Conservation (phyloP, 2,329 filamentous ascomycete genomes). For the Fragosphaeria purpurea region DNA sequence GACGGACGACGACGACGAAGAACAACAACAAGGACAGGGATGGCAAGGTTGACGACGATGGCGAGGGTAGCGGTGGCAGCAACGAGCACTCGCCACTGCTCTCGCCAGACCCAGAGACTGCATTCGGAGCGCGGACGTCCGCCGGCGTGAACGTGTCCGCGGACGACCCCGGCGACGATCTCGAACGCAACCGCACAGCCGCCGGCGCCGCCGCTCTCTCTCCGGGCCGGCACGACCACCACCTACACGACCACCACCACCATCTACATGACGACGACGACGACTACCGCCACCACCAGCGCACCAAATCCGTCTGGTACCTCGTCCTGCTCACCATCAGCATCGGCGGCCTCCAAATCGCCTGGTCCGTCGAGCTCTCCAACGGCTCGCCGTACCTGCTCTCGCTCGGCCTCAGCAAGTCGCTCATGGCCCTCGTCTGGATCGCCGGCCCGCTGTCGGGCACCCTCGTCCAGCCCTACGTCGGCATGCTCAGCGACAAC, state of each 20-base stretch:
- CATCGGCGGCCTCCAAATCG: conserved; percentile 83
- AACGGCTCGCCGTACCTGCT: conserved; percentile 81
- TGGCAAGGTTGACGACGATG: too few relatives aligned
- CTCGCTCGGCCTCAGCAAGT: conserved; percentile 73
- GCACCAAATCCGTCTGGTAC: conserved; percentile 75
- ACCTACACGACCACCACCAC: neutral
- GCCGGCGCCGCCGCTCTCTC: neutral
- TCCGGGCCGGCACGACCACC: neutral
- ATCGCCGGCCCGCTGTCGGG: conserved; percentile 73
- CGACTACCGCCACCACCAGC: conserved; percentile 29
- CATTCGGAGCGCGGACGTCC: too few relatives aligned
- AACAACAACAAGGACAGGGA: too few relatives aligned
- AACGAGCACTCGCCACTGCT: conserved; percentile 41
- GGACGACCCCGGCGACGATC: conserved; percentile 21
- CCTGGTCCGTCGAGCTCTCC: conserved; percentile 90
- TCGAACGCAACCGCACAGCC: neutral
- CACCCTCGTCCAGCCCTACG: conserved; percentile 69
- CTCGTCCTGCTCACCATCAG: conserved; percentile 76
- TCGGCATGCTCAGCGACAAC: conserved; percentile 72
- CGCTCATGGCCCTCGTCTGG: conserved; percentile 74
- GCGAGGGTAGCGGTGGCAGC: conserved; percentile 10
- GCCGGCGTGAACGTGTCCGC: conserved; percentile 13
- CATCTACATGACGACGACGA: conserved; percentile 30
- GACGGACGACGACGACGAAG: too few relatives aligned
- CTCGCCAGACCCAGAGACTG: conserved; percentile 21